Percentiles rank a stretch among this genome's conserved stretches.
Conservation (phyloP, 768 basidiomycete genomes). For the Lyophyllum semitale region DNA sequence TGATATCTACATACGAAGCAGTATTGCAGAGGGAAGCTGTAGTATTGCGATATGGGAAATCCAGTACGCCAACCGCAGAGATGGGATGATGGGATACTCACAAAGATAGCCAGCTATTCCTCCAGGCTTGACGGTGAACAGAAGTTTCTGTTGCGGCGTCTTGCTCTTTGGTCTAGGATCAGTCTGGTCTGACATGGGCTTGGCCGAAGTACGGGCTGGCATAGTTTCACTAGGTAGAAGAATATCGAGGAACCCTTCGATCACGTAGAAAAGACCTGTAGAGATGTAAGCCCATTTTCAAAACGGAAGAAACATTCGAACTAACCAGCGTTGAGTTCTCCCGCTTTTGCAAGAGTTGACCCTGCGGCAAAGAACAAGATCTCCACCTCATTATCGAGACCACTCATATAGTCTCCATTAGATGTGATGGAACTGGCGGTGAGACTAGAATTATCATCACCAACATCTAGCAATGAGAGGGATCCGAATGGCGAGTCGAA, state of each 20-base stretch:
- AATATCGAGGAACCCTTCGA: constrained; percentile 95
- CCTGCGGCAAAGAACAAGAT: constrained; percentile 92
- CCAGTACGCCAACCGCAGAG: not conserved
- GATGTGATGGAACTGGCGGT: constrained; percentile 60
- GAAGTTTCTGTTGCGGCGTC: constrained; percentile 56
- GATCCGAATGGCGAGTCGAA: constrained; percentile 75
- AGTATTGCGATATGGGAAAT: not conserved
- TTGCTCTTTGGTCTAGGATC: constrained; percentile 20
- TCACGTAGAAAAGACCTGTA: constrained; percentile 86
- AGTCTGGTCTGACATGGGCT: constrained; percentile 10
- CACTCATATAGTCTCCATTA: constrained; percentile 66
- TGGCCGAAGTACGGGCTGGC: constrained; percentile 19
- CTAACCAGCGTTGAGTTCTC: constrained; percentile 83
- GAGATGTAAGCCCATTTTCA: constrained; percentile 6
- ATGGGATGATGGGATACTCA: no score
- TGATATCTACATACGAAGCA: constrained; percentile 95
- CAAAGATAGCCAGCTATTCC: constrained; percentile 97
- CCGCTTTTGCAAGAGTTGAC: constrained; percentile 82
- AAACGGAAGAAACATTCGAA: constrained; percentile 6
- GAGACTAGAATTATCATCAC: constrained; percentile 69
- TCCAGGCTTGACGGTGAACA: constrained; percentile 96
- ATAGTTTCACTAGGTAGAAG: constrained; percentile 58
- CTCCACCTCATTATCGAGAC: constrained; percentile 95
- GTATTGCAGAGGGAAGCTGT: constrained; percentile 87
- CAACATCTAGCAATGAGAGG: constrained; percentile 68